Evolutionary conservation across 768 basidiomycete genomes (phyloP).

Genomic region (Suillus placidus): DNA sequence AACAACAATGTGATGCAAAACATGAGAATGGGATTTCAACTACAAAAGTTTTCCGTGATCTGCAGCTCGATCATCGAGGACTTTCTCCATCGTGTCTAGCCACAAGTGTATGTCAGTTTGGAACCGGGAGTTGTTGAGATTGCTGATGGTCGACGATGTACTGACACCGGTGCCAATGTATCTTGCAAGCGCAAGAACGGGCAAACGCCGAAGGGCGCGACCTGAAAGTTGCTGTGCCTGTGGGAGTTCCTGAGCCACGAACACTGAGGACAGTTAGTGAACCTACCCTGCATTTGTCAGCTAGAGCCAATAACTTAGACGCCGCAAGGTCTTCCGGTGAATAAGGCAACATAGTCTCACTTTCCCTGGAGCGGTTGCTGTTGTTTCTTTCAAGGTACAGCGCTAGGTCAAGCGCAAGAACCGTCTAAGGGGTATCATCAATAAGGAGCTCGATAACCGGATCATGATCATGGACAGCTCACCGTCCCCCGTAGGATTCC

Average conservation of each 20-base stretch:
- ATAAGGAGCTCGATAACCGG: neutral
- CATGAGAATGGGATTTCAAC: neutral
- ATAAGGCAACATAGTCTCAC: slow-evolving; percentile 33
- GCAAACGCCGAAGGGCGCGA: slow-evolving; percentile 87
- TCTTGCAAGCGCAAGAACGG: slow-evolving; percentile 87
- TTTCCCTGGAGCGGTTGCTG: slow-evolving; percentile 13
- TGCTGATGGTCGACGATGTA: slow-evolving; percentile 21
- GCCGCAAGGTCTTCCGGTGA: slow-evolving; percentile 59
- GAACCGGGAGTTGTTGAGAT: slow-evolving; percentile 12
- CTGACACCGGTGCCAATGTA: slow-evolving; percentile 62
- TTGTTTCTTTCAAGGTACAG: slow-evolving; percentile 23
- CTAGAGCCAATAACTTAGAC: slow-evolving; percentile 66
- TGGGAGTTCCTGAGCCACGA: slow-evolving; percentile 1
- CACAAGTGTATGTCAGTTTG: slow-evolving; percentile 60
- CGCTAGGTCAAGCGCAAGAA: slow-evolving; percentile 63
- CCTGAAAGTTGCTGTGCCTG: slow-evolving; percentile 87
- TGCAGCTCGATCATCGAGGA: slow-evolving; percentile 59
- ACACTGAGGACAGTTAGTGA: neutral
- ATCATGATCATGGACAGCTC: slow-evolving; percentile 30
- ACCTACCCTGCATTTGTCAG: slow-evolving; percentile 78
- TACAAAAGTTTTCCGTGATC: slow-evolving; percentile 53
- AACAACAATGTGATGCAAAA: slow-evolving; percentile 14
- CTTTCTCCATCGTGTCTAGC: slow-evolving; percentile 84
- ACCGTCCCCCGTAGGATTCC: slow-evolving; percentile 71
- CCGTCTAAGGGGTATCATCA: slow-evolving; percentile 42